Percentiles rank a stretch among this genome's conserved stretches.
These are phyloP conservation scores for Cymbopogon citratus DNA, from an alignment of 176 grass and related monocot species.

Conservation along the genomic window DNA sequence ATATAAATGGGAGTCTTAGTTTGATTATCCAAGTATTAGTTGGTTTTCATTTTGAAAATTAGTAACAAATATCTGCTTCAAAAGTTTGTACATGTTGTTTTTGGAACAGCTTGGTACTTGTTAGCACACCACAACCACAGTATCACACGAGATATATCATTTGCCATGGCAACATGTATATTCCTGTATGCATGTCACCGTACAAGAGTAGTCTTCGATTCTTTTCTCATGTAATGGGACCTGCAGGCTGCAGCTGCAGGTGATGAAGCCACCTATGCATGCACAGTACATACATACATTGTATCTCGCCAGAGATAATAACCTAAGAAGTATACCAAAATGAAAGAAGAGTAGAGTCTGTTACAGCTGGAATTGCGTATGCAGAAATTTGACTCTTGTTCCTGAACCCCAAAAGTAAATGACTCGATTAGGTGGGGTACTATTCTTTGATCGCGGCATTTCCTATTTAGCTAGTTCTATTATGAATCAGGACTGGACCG, in stretches of 20 bases:
- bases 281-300: no score
- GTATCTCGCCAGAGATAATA: not conserved
- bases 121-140: not conserved
- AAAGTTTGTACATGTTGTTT: not conserved
- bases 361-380: constrained; percentile 14
- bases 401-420: constrained; percentile 12
- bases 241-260: not conserved
- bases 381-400: constrained; percentile 16
- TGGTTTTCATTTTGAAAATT: not conserved
- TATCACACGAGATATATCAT: not conserved
- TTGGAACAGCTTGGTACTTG: not conserved
- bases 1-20: not conserved
- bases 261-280: not conserved
- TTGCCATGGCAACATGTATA: constrained; percentile 11
- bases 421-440: not conserved
- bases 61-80: not conserved
- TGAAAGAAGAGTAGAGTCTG: not conserved
- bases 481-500: not conserved
- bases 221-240: not conserved
- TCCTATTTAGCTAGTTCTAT: not conserved
- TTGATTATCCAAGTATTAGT: not conserved
- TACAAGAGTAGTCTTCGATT: not conserved
- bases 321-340: not conserved
- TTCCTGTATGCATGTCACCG: not conserved
- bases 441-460: not conserved